A percentile compares a stretch with the other conserved stretches of the same genome.
Evolutionary conservation across 2,329 filamentous ascomycete genomes (phyloP).

Genomic region (Celoporthe dispersa): DNA sequence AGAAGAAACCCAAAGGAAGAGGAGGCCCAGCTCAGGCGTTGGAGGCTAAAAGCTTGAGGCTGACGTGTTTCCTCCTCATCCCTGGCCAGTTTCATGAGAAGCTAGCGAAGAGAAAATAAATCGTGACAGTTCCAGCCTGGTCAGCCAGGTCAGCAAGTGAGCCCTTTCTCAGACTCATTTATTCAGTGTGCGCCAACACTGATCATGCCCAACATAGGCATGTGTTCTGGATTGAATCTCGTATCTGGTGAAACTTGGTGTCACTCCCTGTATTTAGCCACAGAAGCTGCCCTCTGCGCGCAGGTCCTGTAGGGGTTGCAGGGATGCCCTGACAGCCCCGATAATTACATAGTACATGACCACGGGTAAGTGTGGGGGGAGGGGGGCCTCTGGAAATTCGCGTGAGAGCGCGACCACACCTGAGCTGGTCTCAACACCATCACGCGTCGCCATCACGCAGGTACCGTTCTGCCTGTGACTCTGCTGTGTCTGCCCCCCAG

Average conservation of each 20-base stretch:
- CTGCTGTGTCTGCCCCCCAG: constrained; percentile 9
- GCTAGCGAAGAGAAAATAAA: neutral
- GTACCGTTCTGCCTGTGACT: constrained; percentile 23
- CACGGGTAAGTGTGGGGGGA: constrained; percentile 1
- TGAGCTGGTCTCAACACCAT: constrained; percentile 20
- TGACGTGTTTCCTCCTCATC: constrained; percentile 7
- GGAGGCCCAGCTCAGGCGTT: neutral
- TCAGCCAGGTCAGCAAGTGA: neutral
- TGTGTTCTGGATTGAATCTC: neutral
- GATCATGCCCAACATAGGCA: neutral
- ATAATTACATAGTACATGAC: constrained; percentile 11
- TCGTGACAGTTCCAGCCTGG: neutral
- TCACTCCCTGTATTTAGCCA: neutral
- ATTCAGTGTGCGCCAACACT: neutral
- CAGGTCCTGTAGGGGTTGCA: neutral
- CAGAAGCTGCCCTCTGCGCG: neutral
- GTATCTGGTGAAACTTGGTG: constrained; percentile 2
- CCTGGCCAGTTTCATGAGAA: constrained; percentile 1
- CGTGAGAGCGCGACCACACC: constrained; percentile 29
- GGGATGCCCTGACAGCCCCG: constrained; percentile 6
- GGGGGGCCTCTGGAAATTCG: constrained; percentile 13
- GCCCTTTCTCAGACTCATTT: neutral
- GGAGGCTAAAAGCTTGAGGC: neutral
- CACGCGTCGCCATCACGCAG: constrained; percentile 28
- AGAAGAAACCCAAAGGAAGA: neutral